Conservation (phyloP, 208 protist species). For the Trichomonas tenax region DNA sequence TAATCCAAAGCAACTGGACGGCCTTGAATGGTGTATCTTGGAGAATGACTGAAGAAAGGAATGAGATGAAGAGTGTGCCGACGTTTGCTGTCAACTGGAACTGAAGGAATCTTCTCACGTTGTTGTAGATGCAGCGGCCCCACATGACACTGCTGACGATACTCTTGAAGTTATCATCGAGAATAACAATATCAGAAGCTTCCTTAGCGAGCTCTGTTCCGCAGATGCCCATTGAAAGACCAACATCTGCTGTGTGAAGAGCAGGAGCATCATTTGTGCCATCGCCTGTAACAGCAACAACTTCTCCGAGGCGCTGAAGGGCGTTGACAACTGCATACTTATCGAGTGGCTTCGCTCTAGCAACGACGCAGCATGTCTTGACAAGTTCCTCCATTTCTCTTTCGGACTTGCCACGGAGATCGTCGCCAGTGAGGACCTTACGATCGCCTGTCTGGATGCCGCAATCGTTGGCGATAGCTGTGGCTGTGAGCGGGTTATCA, state of each 20-base stretch:
- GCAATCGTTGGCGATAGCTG: conserved; percentile 38
- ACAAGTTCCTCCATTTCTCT: not conserved
- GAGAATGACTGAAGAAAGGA: not conserved
- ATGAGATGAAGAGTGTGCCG: not conserved
- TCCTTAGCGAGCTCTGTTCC: conserved; percentile 52
- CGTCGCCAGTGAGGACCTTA: not conserved
- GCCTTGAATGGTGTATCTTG: conserved; percentile 26
- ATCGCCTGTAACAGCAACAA: conserved; percentile 56
- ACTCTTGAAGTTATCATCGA: conserved; percentile 69
- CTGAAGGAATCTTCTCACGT: conserved; percentile 88
- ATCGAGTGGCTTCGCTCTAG: conserved; percentile 17
- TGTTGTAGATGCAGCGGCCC: conserved; percentile 88
- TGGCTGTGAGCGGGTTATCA: conserved; percentile 37
- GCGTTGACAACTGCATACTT: conserved; percentile 21
- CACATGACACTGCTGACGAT: conserved; percentile 70
- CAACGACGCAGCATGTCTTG: not conserved
- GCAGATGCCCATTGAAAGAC: conserved; percentile 63
- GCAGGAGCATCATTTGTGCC: conserved; percentile 53
- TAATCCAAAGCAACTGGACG: conserved; percentile 31
- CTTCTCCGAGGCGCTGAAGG: conserved; percentile 19
- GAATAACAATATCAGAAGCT: conserved; percentile 47
- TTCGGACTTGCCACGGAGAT: not conserved
- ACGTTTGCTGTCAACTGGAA: conserved; percentile 52
- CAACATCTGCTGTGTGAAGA: conserved; percentile 65
- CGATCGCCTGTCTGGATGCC: not conserved